phyloP scores from a whole-genome alignment of 805 yeast genomes.

The Soucietia sequanensis region DNA sequence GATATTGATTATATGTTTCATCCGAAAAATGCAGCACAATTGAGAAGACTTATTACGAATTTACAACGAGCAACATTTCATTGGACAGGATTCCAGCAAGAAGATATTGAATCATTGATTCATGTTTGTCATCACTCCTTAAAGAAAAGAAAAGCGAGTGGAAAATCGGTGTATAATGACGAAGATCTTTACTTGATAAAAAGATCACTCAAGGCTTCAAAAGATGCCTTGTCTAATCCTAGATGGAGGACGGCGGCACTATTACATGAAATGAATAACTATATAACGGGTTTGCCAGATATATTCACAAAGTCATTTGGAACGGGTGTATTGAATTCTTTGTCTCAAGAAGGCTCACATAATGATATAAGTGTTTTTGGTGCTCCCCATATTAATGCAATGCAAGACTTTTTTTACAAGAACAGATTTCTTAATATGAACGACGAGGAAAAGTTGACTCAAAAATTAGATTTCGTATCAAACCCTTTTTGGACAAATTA shows the following conservation, averaged over 20 bases:
- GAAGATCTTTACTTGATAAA: constrained; percentile 43
- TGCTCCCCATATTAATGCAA: constrained; percentile 53
- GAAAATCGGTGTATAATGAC: constrained; percentile 23
- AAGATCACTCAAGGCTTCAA: constrained; percentile 45
- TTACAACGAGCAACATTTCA: constrained; percentile 66
- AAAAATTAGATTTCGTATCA: constrained; percentile 32
- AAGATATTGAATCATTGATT: constrained; percentile 54
- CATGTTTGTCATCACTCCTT: constrained; percentile 47
- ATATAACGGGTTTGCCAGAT: constrained; percentile 44
- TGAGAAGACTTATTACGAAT: constrained; percentile 57
- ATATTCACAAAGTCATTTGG: constrained; percentile 41
- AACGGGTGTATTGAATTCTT: constrained; percentile 34
- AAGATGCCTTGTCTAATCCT: constrained; percentile 48
- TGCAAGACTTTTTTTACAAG: constrained; percentile 54
- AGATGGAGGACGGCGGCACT: constrained; percentile 59
- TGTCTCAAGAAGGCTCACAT: constrained; percentile 8
- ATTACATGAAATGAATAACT: constrained; percentile 67
- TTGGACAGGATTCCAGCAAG: constrained; percentile 70
- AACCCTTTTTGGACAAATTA: constrained; percentile 52
- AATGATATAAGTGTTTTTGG: constrained; percentile 48
- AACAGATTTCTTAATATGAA: constrained; percentile 43
- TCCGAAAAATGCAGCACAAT: constrained; percentile 51
- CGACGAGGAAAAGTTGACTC: constrained; percentile 23
- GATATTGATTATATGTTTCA: constrained; percentile 74
- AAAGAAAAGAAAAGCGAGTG: constrained; percentile 28